Conservation (phyloP, 169 alveolate species). For the Plasmodium coatneyi region DNA sequence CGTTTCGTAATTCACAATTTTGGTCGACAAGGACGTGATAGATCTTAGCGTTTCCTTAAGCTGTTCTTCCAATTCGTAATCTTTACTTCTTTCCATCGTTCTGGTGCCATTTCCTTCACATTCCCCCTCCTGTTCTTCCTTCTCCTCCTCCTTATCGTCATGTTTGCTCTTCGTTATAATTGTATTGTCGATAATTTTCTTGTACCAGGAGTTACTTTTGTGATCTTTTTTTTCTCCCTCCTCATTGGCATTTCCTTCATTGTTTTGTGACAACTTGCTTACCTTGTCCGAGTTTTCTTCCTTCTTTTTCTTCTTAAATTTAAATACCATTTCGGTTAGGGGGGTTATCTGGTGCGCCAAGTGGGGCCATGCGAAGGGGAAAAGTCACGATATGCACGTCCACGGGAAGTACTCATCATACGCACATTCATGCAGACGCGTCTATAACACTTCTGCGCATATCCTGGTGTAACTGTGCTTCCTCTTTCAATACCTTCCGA, state of each 20-base stretch:
- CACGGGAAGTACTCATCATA: not conserved
- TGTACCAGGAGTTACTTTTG: constrained; percentile 42
- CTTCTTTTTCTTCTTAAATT: constrained; percentile 29
- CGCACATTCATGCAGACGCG: not conserved
- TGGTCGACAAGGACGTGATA: constrained; percentile 33
- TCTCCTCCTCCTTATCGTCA: not conserved
- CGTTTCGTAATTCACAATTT: constrained; percentile 12
- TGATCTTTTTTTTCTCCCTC: constrained; percentile 21
- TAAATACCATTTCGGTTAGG: constrained; percentile 22
- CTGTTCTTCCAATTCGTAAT: constrained; percentile 36
- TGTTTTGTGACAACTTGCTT: constrained; percentile 6
- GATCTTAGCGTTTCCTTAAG: constrained; percentile 52
- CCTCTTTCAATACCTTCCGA: not conserved
- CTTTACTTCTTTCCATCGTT: not conserved
- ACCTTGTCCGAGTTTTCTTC: constrained; percentile 14
- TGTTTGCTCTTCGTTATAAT: constrained; percentile 15
- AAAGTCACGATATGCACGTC: not conserved
- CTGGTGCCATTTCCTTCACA: not conserved
- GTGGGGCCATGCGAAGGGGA: not conserved
- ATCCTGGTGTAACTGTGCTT: not conserved
- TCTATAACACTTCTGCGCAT: not conserved
- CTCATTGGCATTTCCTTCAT: not conserved
- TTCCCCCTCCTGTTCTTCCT: not conserved
- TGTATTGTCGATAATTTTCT: constrained; percentile 25
- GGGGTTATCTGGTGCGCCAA: not conserved